Base-by-base conservation (phyloP, 805 yeast genomes). In the Candida mattraensis region DNA sequence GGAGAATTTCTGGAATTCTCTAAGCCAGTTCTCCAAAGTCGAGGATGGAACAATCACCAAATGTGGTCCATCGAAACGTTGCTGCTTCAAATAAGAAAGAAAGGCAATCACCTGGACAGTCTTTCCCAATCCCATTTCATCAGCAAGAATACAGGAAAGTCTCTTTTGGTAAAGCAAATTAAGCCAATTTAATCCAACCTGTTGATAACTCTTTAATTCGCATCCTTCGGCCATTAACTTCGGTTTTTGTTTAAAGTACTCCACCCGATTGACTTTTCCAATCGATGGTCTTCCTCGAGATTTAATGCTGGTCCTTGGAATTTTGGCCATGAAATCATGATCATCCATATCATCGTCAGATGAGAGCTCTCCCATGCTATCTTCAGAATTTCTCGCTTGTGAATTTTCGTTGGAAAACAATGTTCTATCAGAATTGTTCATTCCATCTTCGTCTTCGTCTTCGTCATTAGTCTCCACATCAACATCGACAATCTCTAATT, bases 111-210 rank as follows among this genome's bases (percentile, higher is more conserved):
- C 96, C 63, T 93, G 98, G 58, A 95, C 84, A 0, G 99, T 93
- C 58, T 93, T 93, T 41, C 99, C 99, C 31, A 93, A 69, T 5
- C 95, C 99, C 99, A 93, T 93, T 59, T 93, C 99, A 64, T 93
- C 99, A 0, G 99, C 99, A 31, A 93, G 67, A 38, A 93, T 93
- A 64, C 99, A 89, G 5, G 96, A 87, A 38, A 93, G 69, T 12
- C 78, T 72, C 54, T 83, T 78, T 40, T 76, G 78, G 58, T 91
- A 93, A 19, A 93, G 68, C 36, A 91, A 60, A 44, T 80, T 72
- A 36, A 93, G 67, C 99, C 99, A 93, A 58, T 93, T 93, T 34
- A 93, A 65, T 29, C 99, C 99, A n/a, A 89, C 95, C 50, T 88
- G 93, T 66, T 93, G 99, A 60, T 93, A 93, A 53, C 78, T 80